Evolutionary conservation across 495 filamentous ascomycete species (phyloP), one percentile per base, ranked within the genome.

Genomic region (Sphaerosporella brunnea): DNA sequence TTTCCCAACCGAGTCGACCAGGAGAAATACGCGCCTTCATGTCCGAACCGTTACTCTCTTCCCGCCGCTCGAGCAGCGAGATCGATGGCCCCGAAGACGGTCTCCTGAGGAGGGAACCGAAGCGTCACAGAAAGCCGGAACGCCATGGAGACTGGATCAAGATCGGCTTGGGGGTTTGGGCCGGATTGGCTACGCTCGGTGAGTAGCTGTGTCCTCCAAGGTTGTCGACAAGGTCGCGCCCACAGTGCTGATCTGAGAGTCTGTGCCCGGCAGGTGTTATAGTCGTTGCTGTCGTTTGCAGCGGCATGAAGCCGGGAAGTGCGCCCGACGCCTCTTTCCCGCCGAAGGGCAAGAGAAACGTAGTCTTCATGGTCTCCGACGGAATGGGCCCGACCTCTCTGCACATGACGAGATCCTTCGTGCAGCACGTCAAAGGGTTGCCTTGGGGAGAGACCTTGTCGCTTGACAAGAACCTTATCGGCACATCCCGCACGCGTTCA

Each of bases 361-460:
- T 96, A 32, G 79, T 97, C 50, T 96, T 97, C 69, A 96, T 97
- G 92, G 92, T 97, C 7, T 92, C 83, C 0, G 90, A 97, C 59
- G 90, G 58, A 47, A 96, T 97, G 92, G 90, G 90, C 0, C 90
- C 90, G 2, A 82, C 87, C 18, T 88, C 83, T 60, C 70, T 96
- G 20, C 75, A 75, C 10, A 63, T 96, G 59, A 94, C 92, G 4
- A 69, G 90, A 38, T 77, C 73, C 58, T 96, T 84, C 66, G 70
- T 75, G 23, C 90, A 97, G 62, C 63, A 68, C 36, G 66, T 70
- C 26, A 61, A 66, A n/a, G 68, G 77, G 26, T 66, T 87, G 13
- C 77, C 81, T 2, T 66, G 71, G 47, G 74, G 77, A 47, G 73
- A 92, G 51, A 77, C 71, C 4, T 70, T 97, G 42, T 71, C 79